Conservation (phyloP, 768 basidiomycete species). For the Lentinula guzmanii region DNA sequence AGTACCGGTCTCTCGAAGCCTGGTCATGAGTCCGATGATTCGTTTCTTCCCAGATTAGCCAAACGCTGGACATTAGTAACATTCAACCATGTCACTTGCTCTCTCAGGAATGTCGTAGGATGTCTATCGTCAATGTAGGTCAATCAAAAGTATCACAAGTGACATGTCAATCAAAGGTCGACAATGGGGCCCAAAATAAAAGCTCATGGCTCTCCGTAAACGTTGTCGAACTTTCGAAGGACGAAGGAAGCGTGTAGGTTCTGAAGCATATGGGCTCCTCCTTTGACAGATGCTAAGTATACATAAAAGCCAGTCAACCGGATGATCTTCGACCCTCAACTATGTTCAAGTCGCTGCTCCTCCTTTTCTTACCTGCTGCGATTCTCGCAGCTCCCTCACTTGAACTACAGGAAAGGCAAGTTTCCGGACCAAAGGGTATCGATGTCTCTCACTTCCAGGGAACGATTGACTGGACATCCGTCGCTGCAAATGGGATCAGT, state of each 20-base stretch:
- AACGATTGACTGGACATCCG: conserved; percentile 44
- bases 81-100: not conserved
- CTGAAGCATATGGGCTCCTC: not conserved
- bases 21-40: no score
- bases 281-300: not conserved
- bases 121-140: not conserved
- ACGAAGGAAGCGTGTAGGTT: no score
- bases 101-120: not conserved
- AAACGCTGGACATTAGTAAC: not conserved
- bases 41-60: not conserved
- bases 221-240: not conserved
- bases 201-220: not conserved
- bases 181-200: not conserved
- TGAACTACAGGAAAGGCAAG: conserved; percentile 20
- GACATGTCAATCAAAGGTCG: not conserved
- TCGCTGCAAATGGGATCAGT: conserved; percentile 42
- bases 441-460: conserved; percentile 51
- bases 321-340: not conserved
- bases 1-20: no score
- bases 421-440: conserved; percentile 38
- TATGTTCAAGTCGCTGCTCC: not conserved
- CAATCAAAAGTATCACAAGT: not conserved
- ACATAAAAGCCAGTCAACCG: not conserved
- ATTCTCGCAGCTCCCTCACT: conserved; percentile 10
- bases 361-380: not conserved